Percentiles rank a stretch among this genome's conserved stretches.
phyloP scores from a whole-genome alignment of 768 basidiomycete genomes.

The Roridomyces roridus region DNA sequence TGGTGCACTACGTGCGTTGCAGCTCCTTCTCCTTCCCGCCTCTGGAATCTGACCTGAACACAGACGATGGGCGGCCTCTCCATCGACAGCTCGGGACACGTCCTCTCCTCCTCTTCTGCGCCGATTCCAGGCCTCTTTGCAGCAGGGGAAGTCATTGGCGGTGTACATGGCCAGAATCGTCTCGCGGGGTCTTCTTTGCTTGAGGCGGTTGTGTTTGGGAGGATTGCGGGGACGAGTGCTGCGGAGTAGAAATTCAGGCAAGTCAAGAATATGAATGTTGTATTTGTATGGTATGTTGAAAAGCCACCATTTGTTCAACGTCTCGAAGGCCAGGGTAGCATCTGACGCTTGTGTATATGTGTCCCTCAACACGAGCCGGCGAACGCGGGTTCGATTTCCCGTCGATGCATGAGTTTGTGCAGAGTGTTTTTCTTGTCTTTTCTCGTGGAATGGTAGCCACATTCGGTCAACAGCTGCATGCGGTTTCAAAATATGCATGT shows the following conservation, averaged over 20 bases:
- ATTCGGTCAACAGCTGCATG: too few species aligned
- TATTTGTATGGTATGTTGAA: too few species aligned
- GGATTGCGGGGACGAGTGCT: constrained; percentile 26
- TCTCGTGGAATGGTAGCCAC: too few species aligned
- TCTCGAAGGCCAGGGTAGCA: too few species aligned
- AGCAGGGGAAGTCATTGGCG: constrained; percentile 35
- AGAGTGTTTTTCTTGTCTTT: too few species aligned
- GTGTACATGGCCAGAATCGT: constrained; percentile 35
- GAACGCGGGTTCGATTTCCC: too few species aligned
- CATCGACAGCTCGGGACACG: constrained; percentile 27
- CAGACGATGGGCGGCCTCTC: constrained; percentile 36
- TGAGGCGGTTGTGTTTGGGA: constrained; percentile 36
- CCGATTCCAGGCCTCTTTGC: constrained; percentile 32
- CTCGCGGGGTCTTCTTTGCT: constrained; percentile 34
- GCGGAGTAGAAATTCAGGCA: neutral
- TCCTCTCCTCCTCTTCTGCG: constrained; percentile 15
- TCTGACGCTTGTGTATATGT: too few species aligned
- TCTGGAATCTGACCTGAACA: neutral
- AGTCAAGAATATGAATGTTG: neutral
- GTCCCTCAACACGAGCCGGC: too few species aligned
- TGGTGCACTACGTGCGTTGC: constrained; percentile 33
- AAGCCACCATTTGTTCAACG: too few species aligned
- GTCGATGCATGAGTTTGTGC: too few species aligned
- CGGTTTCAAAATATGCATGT: too few species aligned
- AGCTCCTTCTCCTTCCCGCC: too few species aligned